Percentiles rank a stretch among this genome's conserved stretches.
phyloP scores from a whole-genome alignment of 2,329 filamentous ascomycete species.

The Exophiala mesophila region DNA sequence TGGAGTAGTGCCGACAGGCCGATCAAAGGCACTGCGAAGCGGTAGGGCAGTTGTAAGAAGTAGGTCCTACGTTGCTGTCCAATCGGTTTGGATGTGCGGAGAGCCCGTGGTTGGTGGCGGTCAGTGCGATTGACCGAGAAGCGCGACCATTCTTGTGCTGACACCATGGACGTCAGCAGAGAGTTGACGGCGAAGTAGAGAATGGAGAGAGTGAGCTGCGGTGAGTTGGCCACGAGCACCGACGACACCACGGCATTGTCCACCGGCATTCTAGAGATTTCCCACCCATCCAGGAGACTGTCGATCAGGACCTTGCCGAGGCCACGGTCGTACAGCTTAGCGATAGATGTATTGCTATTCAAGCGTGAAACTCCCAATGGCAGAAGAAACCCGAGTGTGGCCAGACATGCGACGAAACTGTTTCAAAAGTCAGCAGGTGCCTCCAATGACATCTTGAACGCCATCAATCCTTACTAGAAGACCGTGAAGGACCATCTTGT shows the following conservation, averaged over 20 bases:
- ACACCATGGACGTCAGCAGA: constrained; percentile 41
- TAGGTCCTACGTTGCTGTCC: constrained; percentile 36
- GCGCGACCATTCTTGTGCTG: constrained; percentile 44
- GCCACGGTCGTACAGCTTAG: constrained; percentile 7
- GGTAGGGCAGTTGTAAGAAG: constrained; percentile 36
- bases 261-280: constrained; percentile 1
- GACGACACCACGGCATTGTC: neutral
- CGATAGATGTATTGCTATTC: neutral
- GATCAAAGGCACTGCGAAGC: constrained; percentile 34
- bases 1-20: constrained; percentile 31
- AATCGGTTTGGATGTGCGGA: constrained; percentile 35
- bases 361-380: neutral
- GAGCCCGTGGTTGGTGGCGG: constrained; percentile 28
- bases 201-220: constrained; percentile 32
- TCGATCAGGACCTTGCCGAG: constrained; percentile 11
- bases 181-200: constrained; percentile 34
- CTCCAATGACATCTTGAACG: no score
- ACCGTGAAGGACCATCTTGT: neutral
- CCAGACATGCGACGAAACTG: neutral
- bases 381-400: neutral
- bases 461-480: neutral
- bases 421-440: no score
- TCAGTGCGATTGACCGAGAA: constrained; percentile 29
- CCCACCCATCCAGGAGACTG: constrained; percentile 12
- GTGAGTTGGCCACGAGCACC: constrained; percentile 31